Evolutionary conservation across 257 asterid species (phyloP), one percentile per base, ranked within the genome.

Genomic region (Echites panduratus): DNA sequence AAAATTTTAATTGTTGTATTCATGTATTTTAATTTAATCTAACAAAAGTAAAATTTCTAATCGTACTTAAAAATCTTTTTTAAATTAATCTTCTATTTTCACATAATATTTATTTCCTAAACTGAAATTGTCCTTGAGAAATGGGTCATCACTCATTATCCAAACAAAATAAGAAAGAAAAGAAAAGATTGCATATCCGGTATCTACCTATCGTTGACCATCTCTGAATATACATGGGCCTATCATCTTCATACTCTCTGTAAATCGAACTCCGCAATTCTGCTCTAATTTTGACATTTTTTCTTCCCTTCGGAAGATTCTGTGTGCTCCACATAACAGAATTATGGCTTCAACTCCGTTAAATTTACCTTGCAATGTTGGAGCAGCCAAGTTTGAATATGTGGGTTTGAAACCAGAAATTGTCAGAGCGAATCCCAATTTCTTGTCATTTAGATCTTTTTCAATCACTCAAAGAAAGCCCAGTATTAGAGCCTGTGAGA

Each of bases 291-390:
- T 58, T 12, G 65, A 20, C 19, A 58, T 41, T 32, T 44, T 29
- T 16, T 32, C 22, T 32, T 32, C 45, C n/a, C 32, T 32, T 16
- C 44, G 29, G 22, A 20, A 59, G 66, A 24, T 20, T 52, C 41
- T 4, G 14, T 54, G n/a, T n/a, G n/a, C n/a, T n/a, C n/a, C n/a
- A n/a, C n/a, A n/a, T n/a, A n/a, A n/a, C 22, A 58, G 40, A 16
- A 61, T 32, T 29, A 84, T 85, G 91, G 86, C 91, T 70, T 79
- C 88, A 10, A 35, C 79, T 73, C 41, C 81, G 73, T 64, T 86
- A 48, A 85, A 82, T 70, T 78, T 85, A 1, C 80, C 76, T 64
- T 73, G 75, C 83, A 71, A 59, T 49, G 73, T 73, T 24, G 75
- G 79, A 48, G 56, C 79, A 12, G 72, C 77, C 56, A 87, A 83